Base-by-base conservation (phyloP, 1,139 yeast species). In the Lodderomyces margitis region DNA sequence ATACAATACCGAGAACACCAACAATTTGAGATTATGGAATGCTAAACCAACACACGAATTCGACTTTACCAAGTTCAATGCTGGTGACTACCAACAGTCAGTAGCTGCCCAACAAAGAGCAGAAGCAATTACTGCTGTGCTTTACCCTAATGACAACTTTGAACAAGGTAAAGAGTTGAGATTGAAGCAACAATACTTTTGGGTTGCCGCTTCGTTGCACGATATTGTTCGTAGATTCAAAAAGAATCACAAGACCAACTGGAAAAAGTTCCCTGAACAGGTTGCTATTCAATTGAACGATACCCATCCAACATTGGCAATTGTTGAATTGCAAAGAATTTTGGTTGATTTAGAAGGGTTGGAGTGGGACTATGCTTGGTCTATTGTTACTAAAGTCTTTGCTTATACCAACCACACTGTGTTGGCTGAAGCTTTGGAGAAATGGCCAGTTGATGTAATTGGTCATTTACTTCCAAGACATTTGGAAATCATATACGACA, bases 361-460 rank as follows among this genome's bases (percentile, higher is more conserved):
- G 47, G 76, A 70, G 20, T 89, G 96, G 96, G 81, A 79, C 54
- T 74, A 73, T 40, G 96, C 97, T 31, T 89, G 97, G 97, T 66
- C 68, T 24, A 82, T 91, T 61, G 96, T 87, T 40, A 80, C 84
- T 34, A 63, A 66, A 44, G 88, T 94, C 4, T 88, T 91, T 63
- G 94, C 95, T 47, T 91, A 89, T 73, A 89, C 97, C 23, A 89
- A 89, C 67, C 97, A 89, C 62, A 91, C 98, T 0, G 97, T 89
- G 38, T 82, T 89, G 87, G 82, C 85, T 46, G 97, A 89, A 70
- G 97, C 97, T 15, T 75, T 89, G 51, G 98, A 89, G 68, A 89
- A 87, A 67, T 89, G 98, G 97, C 95, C 96, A 4, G 83, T 91
- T 45, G 84, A 83, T 41, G 73, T 89, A 51, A 66, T 89, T 49